These are phyloP conservation scores for Bruguiera gymnorhiza DNA, from an alignment of 345 rosid species.

Conservation along the genomic window DNA sequence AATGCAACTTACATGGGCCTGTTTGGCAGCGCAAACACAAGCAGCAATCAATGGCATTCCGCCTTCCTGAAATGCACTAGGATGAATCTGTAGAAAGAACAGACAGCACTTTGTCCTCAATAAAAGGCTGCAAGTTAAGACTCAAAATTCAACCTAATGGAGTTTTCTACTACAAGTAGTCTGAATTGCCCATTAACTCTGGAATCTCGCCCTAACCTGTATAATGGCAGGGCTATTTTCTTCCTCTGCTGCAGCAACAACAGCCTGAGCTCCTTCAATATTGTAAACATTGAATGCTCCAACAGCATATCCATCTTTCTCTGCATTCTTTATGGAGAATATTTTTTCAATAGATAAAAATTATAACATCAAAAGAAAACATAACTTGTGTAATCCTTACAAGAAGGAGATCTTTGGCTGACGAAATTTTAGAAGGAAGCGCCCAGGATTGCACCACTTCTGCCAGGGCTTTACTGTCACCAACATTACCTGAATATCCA, in stretches of 20 bases:
- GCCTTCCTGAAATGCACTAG: constrained; percentile 79
- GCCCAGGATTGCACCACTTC: constrained; percentile 92
- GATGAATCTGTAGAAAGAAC: constrained; percentile 64
- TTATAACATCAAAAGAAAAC: not conserved
- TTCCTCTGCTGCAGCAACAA: constrained; percentile 94
- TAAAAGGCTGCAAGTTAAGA: not conserved
- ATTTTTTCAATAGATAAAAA: constrained; percentile 28
- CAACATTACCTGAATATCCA: constrained; percentile 75
- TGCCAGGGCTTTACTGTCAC: constrained; percentile 69
- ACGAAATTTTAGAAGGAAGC: constrained; percentile 50
- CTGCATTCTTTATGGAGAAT: constrained; percentile 58
- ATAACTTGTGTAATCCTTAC: constrained; percentile 35
- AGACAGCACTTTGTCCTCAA: not conserved
- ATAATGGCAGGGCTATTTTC: constrained; percentile 91
- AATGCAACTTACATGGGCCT: constrained; percentile 62
- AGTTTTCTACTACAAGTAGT: too few relatives aligned
- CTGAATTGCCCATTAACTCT: not conserved
- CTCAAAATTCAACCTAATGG: not conserved
- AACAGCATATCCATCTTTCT: constrained; percentile 82
- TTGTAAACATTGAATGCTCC: constrained; percentile 98
- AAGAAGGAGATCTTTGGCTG: constrained; percentile 66
- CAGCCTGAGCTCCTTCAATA: constrained; percentile 92
- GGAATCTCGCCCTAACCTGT: constrained; percentile 50
- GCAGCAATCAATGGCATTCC: constrained; percentile 79
- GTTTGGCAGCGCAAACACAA: constrained; percentile 82